Base-by-base conservation (phyloP, 2,329 filamentous ascomycete species). In the Dryadomyces quercus-mongolicae region DNA sequence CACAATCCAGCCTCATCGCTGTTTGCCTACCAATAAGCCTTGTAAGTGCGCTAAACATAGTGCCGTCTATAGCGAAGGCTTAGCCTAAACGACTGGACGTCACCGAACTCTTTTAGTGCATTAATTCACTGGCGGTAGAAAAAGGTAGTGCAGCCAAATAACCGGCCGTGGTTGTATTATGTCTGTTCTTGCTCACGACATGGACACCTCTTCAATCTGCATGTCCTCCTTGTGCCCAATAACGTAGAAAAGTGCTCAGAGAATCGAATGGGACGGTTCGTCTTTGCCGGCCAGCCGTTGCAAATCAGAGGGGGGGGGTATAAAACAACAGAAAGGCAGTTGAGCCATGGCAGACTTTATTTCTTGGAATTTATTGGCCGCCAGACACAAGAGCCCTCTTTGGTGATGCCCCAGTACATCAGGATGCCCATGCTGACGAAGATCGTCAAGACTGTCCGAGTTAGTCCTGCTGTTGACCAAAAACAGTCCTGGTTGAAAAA, bases 341-440 rank as follows among this genome's bases (percentile, higher is more conserved):
- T 12, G 7, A 31, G 34, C 10, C n/a, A 21, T n/a, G 16, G 8
- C 9, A 31, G 31, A 20, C 13, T 13, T 42, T 5, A 15, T 40
- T 25, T 42, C 12, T 16, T 20, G 13, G 36, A 31, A 18, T 15
- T 36, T 15, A 38, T 6, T 21, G 18, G 4, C 47, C 47, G 5
- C 46, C 46, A 44, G 1, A 16, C 18, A 15, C 54, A 55, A 8
- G 54, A 55, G 13, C 54, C 54, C 9, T 13, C 44, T 49, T 22
- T 55, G 1, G n/a, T 25, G 13, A 55, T 55, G 21, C 54, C 54
- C 54, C 54, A 55, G 21, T 55, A 55, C 45, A 55, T 36, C 5
- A 55, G 50, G 1, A 55, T 21, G 25, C 54, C 46, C 54, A 55
- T 55, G 31, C 54, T 55, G 22, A 55, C 46, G n/a, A 52, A 13